Evolutionary conservation across 2,329 filamentous ascomycete genomes (phyloP), one percentile per base, ranked within the genome.

Genomic region (Lasiodiplodia gonubiensis): DNA sequence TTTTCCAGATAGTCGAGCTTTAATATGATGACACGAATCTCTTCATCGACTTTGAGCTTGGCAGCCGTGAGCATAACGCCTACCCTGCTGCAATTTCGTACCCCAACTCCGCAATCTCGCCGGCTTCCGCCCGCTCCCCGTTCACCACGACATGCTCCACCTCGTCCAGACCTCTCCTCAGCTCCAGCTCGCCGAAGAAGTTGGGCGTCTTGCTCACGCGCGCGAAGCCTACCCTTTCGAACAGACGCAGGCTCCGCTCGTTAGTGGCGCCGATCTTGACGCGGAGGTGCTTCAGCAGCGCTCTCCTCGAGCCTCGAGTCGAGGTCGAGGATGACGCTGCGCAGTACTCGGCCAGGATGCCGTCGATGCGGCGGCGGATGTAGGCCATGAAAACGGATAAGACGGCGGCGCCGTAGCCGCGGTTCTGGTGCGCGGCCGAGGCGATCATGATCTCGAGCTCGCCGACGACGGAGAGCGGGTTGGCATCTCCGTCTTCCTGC

Each of bases 401-500:
- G 0, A 91, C 87, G 0, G 86, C 86, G 5, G 84, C 81, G 0
- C 92, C 93, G 7, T 88, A 81, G 0, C 93, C 93, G 8, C 82
- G 81, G 0, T 90, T 82, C 27, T 89, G 88, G 35, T 87, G 80
- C 0, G 77, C 74, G 4, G 79, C 79, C 1, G 82, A 80, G 0
- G 93, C 93, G 69, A 97, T 89, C 93, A 97, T 97, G 70, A 97
- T 86, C 78, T 97, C 92, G 7, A 97, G 79, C 75, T 97, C 93
- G 27, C 91, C 93, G 3, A 90, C 78, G 11, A 84, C 71, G 30
- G 8, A 27, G 18, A 27, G 11, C 23, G 49, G 14, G 12, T 69
- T 66, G n/a, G 74, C 71, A 0, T 76, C 74, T 0, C 72, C 71
- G 0, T 75, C 74, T 0, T 75, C 70, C 1, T 70, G 67, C 2